These are phyloP conservation scores for Leccinum fuscescens DNA, from an alignment of 1,284 basidiomycete species.

Conservation along the genomic window DNA sequence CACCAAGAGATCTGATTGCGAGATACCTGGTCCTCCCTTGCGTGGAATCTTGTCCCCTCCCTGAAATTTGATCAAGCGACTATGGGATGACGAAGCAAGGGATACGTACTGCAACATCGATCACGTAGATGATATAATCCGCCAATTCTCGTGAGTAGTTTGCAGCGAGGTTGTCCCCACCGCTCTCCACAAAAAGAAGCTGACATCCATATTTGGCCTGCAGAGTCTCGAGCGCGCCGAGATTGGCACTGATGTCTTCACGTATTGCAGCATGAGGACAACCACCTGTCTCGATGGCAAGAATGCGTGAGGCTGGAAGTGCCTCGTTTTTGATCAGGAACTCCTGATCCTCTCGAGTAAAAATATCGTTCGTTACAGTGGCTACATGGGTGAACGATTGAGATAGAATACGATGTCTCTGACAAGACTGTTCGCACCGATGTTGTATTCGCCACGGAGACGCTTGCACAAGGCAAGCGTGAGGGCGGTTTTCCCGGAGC, in stretches of 20 bases:
- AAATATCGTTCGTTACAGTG: slow-evolving; percentile 95
- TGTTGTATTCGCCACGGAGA: slow-evolving; percentile 84
- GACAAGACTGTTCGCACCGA: slow-evolving; percentile 54
- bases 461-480: slow-evolving; percentile 89
- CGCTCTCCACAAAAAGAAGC: slow-evolving; percentile 90
- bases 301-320: slow-evolving; percentile 81
- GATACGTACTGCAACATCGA: slow-evolving; percentile 68
- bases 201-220: slow-evolving; percentile 87
- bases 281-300: slow-evolving; percentile 95
- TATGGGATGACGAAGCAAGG: slow-evolving; percentile 8
- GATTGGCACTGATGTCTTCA: slow-evolving; percentile 96
- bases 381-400: slow-evolving; percentile 46
- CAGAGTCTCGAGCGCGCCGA: slow-evolving; percentile 93
- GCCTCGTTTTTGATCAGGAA: slow-evolving; percentile 94
- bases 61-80: slow-evolving; percentile 32
- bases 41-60: slow-evolving; percentile 98
- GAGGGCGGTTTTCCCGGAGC: slow-evolving; percentile 96
- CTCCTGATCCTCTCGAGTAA: slow-evolving; percentile 96
- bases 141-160: slow-evolving; percentile 96
- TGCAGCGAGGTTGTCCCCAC: slow-evolving; percentile 94
- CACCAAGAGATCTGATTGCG: slow-evolving; percentile 90
- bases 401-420: slow-evolving; percentile 10
- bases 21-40: slow-evolving; percentile 97
- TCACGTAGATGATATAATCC: slow-evolving; percentile 96
- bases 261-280: slow-evolving; percentile 95